Percentiles rank a stretch among this genome's conserved stretches.
phyloP scores from a whole-genome alignment of 169 alveolate species.

The Cryptosporidium canis region DNA sequence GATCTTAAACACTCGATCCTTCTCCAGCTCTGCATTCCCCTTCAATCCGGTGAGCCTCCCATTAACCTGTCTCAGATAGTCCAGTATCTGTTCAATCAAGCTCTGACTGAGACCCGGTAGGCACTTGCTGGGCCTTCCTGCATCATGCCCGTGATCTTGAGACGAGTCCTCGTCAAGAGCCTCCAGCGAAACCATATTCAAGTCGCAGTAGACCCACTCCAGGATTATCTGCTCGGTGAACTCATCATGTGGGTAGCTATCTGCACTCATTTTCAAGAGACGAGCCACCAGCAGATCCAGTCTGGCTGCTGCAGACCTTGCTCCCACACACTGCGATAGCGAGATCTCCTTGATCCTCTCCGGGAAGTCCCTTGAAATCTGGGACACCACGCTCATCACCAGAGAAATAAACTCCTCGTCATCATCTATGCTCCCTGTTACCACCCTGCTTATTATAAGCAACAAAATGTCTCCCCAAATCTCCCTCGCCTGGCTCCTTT shows the following conservation, averaged over 20 bases:
- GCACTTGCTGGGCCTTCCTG: not conserved
- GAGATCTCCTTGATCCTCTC: not conserved
- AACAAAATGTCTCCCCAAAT: not conserved
- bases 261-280: not conserved
- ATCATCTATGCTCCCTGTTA: not conserved
- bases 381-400: not conserved
- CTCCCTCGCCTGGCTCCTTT: not conserved
- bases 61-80: not conserved
- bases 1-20: not conserved
- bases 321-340: not conserved
- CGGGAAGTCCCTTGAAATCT: not conserved
- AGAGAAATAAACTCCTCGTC: slow-evolving; percentile 2
- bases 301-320: not conserved
- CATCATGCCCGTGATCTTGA: not conserved
- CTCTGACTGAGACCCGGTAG: no score
- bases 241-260: not conserved
- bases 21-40: slow-evolving; percentile 5
- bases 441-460: not conserved
- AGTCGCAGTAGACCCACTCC: slow-evolving; percentile 6
- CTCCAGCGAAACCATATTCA: not conserved
- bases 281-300: not conserved
- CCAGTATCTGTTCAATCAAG: not conserved
- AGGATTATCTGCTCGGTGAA: not conserved
- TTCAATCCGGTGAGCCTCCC: not conserved
- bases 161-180: not conserved